A percentile compares a stretch with the other conserved stretches of the same genome.
Conservation (phyloP, 1,284 basidiomycete genomes). For the Chalciporus sp. region DNA sequence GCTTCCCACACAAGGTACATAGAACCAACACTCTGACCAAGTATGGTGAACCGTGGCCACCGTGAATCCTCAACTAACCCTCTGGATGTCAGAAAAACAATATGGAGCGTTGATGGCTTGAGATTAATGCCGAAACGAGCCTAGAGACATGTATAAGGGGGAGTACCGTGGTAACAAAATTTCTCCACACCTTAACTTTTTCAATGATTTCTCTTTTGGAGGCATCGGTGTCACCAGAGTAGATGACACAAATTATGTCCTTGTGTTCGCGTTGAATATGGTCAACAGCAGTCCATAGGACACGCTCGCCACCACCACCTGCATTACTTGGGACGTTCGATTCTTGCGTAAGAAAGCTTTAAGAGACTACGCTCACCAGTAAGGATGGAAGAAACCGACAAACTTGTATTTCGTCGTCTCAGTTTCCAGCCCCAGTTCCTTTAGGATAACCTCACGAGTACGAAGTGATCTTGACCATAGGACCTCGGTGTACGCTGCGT, state of each 20-base stretch:
- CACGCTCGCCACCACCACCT: conserved; percentile 95
- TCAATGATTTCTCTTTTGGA: conserved; percentile 82
- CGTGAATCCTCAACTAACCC: conserved; percentile 78
- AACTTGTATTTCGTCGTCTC: conserved; percentile 41
- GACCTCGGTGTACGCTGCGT: conserved; percentile 26
- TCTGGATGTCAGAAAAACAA: conserved; percentile 78
- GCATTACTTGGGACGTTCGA: conserved; percentile 73
- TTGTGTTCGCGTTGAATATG: conserved; percentile 76
- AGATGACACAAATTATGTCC: conserved; percentile 79
- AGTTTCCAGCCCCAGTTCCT: conserved; percentile 11
- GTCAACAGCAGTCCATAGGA: conserved; percentile 91
- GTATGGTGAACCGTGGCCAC: conserved; percentile 88
- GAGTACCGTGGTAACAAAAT: background rate
- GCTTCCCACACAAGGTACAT: conserved; percentile 85
- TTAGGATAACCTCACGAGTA: conserved; percentile 23
- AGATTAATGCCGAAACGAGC: conserved; percentile 83
- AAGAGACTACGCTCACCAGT: conserved; percentile 65
- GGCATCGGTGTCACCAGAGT: conserved; percentile 84
- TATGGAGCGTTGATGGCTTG: conserved; percentile 64
- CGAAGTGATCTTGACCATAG: conserved; percentile 25
- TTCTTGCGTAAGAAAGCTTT: background rate
- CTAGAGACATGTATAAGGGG: conserved; percentile 41
- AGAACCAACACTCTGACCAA: conserved; percentile 91
- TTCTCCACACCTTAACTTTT: conserved; percentile 72
- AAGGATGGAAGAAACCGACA: conserved; percentile 94